These are phyloP conservation scores for Globisporangium alternatum DNA, from an alignment of 352 stramenopile genomes.

Conservation along the genomic window DNA sequence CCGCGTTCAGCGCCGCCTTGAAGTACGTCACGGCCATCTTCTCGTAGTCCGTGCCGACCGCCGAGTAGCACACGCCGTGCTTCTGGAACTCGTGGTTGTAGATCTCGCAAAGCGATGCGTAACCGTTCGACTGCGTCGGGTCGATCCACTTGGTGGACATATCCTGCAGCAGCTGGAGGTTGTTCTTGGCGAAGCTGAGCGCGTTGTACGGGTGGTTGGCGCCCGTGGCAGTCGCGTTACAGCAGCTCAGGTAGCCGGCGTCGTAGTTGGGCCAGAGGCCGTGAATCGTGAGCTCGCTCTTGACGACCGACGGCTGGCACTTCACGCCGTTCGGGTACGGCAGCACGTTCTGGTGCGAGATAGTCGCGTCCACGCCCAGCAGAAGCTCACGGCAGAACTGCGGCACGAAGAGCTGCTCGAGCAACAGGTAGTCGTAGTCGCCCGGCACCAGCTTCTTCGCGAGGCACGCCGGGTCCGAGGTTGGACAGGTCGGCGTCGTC, in stretches of 20 bases:
- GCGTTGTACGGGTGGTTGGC: constrained; percentile 59
- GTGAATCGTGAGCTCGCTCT: constrained; percentile 68
- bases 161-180: constrained; percentile 61
- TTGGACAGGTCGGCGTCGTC: constrained; percentile 51
- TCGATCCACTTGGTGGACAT: constrained; percentile 65
- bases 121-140: constrained; percentile 39
- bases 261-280: constrained; percentile 77
- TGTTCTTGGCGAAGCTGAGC: constrained; percentile 42
- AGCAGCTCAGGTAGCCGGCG: constrained; percentile 65
- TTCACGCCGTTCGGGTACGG: constrained; percentile 47
- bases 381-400: constrained; percentile 82
- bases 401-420: constrained; percentile 79
- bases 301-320: constrained; percentile 41
- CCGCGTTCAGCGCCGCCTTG: constrained; percentile 47
- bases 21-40: constrained; percentile 69
- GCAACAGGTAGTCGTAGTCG: constrained; percentile 74
- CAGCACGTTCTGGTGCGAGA: constrained; percentile 78
- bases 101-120: constrained; percentile 57
- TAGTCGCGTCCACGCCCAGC: constrained; percentile 60
- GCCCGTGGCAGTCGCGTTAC: constrained; percentile 46
- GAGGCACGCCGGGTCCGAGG: constrained; percentile 43
- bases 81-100: constrained; percentile 10
- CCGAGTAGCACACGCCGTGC: constrained; percentile 25
- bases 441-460: constrained; percentile 59
- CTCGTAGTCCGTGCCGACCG: constrained; percentile 50